These are phyloP conservation scores for Sugiyamaella xylanicola DNA, from an alignment of 1,139 yeast genomes.

Conservation along the genomic window DNA sequence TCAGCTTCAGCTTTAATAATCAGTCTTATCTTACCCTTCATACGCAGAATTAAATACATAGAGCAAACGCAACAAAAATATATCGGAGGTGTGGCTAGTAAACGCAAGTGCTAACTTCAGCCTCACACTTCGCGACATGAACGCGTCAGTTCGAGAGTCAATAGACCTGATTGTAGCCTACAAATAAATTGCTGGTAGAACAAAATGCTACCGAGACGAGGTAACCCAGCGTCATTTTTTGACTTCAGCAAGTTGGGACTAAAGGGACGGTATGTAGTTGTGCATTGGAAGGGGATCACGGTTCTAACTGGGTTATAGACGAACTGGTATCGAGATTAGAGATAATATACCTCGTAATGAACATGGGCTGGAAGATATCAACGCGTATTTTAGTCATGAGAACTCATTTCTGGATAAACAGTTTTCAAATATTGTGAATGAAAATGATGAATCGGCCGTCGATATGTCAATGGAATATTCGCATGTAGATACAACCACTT, in stretches of 20 bases:
- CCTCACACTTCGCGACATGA: not conserved
- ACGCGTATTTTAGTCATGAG: conserved; percentile 62
- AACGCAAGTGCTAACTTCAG: too few species aligned
- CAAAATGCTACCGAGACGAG: conserved; percentile 27
- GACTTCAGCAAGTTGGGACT: conserved; percentile 32
- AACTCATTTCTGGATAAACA: conserved; percentile 22
- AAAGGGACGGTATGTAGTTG: conserved; percentile 30
- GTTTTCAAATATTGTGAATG: not conserved
- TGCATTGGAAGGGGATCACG: not conserved
- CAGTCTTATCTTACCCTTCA: too few species aligned
- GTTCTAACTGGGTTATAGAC: conserved; percentile 25
- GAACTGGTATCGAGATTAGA: conserved; percentile 56
- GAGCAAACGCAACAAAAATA: too few species aligned
- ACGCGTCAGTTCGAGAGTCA: not conserved
- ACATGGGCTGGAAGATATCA: conserved; percentile 76
- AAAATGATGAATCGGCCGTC: not conserved
- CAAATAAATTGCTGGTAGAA: not conserved
- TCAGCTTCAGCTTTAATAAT: too few species aligned
- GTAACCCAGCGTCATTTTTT: conserved; percentile 22
- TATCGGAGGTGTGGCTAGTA: too few species aligned
- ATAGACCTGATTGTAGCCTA: not conserved
- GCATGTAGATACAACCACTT: conserved; percentile 1
- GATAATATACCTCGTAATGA: conserved; percentile 59
- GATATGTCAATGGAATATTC: conserved; percentile 12
- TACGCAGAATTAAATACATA: too few species aligned